Evolutionary conservation across 306 rosid species (phyloP).

Genomic region (Lathyrus sativus): DNA sequence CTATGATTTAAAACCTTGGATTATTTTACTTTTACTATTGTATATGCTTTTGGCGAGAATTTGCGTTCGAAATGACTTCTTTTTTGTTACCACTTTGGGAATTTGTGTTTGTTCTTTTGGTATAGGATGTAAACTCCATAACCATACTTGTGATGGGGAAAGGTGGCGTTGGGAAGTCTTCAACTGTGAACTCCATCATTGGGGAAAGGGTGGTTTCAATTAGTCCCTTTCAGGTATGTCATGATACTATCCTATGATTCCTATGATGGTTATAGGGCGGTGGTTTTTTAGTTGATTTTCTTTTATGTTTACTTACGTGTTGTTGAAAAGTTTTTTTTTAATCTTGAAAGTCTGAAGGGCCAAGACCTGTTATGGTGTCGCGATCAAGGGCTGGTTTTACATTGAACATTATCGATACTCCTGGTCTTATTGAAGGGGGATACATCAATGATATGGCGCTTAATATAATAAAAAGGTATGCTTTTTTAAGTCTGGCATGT

Average conservation of each 20-base stretch:
- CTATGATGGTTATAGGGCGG: neutral
- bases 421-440: slow-evolving; percentile 98
- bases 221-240: slow-evolving; percentile 84
- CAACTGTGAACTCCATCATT: slow-evolving; percentile 85
- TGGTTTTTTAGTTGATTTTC: slow-evolving; percentile 4
- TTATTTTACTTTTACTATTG: slow-evolving; percentile 7
- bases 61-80: neutral
- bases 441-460: slow-evolving; percentile 79
- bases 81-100: neutral
- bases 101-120: slow-evolving; percentile 17
- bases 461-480: slow-evolving; percentile 72
- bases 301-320: slow-evolving; percentile 13
- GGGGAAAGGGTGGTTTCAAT: slow-evolving; percentile 89
- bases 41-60: neutral
- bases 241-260: neutral
- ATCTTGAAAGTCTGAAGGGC: slow-evolving; percentile 72
- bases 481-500: neutral
- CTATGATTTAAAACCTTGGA: neutral
- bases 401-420: slow-evolving; percentile 88
- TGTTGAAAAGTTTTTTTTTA: slow-evolving; percentile 4
- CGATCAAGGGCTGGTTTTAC: slow-evolving; percentile 88
- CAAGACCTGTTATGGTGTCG: slow-evolving; percentile 84
- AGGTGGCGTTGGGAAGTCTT: slow-evolving; percentile 96
- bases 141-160: slow-evolving; percentile 98
- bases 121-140: slow-evolving; percentile 81